Base-by-base conservation (phyloP, 2,329 filamentous ascomycete species). In the Massarina eburnea region DNA sequence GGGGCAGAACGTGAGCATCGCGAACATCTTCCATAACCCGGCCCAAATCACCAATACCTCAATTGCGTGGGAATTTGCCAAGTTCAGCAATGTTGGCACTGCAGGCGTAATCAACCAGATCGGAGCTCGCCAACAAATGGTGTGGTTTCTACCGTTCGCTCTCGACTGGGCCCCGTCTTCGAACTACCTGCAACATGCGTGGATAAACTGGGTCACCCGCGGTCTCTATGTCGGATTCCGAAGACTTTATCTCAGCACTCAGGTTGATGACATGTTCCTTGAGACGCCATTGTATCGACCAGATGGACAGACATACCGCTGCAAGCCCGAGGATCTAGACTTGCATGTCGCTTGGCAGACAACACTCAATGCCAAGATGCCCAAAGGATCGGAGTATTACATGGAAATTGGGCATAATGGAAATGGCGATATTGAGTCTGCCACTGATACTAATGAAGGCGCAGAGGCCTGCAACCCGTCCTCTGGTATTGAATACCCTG, bases 201-300 rank as follows among this genome's bases (percentile, higher is more conserved):
- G 79, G 75, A 83, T 85, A 48, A 77, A 77, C 54, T 85, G 81
- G 81, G 61, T 82, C 26, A 84, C 82, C 4, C 75, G 80, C 49
- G 81, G 82, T 29, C 63, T 84, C 8, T 79, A 80, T 50, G 70
- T 78, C 8, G 80, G 80, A n/a, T 77, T 79, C 59, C 75, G 79
- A 42, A 75, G 80, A 50, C 71, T 78, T 29, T 76, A 81, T 49
- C 64, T 83, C 27, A 78, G 71, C 65, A 77, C 80, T 10, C 80
- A 83, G 57, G 77, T 85, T 24, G 82, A 85, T 55, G 82, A 85
- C 53, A 80, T 85, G 72, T 80, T 84, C 54, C 70, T 85, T 17
- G 69, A 72, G 60, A 73, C 70, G 2, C 59, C 59, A 3, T 47
- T 73, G 20, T 73, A 73, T 46, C 41, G 64, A 15, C 79, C 80